Conservation (phyloP, 805 yeast species). For the Zygotorulaspora sp. region DNA sequence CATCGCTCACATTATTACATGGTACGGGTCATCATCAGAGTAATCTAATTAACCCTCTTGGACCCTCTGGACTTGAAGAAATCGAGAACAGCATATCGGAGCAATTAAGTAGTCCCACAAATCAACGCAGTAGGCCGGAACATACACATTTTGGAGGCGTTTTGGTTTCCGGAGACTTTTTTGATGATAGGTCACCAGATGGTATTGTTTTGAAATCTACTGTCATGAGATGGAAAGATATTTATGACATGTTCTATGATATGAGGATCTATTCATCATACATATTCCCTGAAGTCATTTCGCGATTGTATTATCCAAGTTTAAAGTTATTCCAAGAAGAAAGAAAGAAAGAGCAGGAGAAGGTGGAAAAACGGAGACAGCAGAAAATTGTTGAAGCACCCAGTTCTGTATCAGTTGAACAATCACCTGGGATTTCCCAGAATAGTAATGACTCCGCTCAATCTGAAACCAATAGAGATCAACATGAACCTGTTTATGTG, state of each 20-base stretch:
- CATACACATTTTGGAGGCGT: slow-evolving; percentile 30
- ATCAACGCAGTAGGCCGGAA: slow-evolving; percentile 25
- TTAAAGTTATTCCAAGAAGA: slow-evolving; percentile 34
- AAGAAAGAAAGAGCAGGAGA: slow-evolving; percentile 29
- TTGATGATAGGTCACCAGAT: slow-evolving; percentile 31
- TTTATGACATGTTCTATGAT: slow-evolving; percentile 48
- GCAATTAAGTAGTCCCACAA: slow-evolving; percentile 26
- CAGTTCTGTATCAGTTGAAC: slow-evolving; percentile 31
- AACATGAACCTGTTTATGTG: slow-evolving; percentile 57
- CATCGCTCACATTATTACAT: slow-evolving; percentile 29
- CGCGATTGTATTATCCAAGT: slow-evolving; percentile 48
- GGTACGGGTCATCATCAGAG: slow-evolving; percentile 30
- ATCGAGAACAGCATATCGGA: slow-evolving; percentile 31
- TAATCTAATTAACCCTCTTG: slow-evolving; percentile 31
- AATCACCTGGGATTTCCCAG: slow-evolving; percentile 13
- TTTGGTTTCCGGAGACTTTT: slow-evolving; percentile 30
- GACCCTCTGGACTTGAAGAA: slow-evolving; percentile 35
- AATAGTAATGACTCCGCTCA: slow-evolving; percentile 9
- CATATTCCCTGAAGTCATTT: slow-evolving; percentile 42
- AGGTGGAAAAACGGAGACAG: slow-evolving; percentile 28
- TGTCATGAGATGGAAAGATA: slow-evolving; percentile 64
- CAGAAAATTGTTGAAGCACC: slow-evolving; percentile 10
- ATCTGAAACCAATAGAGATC: slow-evolving; percentile 31
- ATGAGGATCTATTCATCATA: slow-evolving; percentile 37
- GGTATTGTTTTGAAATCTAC: slow-evolving; percentile 44